Base-by-base conservation (phyloP, 192 early-diverging fungal species). In the Coemansia biformis region DNA sequence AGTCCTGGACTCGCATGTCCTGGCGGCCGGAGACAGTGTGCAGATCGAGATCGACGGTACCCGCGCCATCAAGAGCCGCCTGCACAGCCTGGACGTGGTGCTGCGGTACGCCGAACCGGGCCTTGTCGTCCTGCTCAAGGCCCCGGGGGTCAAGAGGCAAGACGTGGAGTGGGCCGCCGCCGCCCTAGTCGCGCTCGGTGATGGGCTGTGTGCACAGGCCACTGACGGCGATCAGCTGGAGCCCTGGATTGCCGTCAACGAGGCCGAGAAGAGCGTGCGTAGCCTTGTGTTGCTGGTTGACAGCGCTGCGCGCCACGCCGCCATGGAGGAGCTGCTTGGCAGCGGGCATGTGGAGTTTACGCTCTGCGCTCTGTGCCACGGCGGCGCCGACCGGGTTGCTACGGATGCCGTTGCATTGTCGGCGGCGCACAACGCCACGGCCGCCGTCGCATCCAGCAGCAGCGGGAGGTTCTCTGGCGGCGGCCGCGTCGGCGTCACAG, bases 241-340 rank as follows among this genome's bases (percentile, higher is more conserved):
- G 26, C 59, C 70, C 9, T 66, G 73, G 56, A 44, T 78, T 13
- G 56, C 63, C 1, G 61, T 78, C 12, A 78, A 82, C 41, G 52
- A 68, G 2, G 63, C 81, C n/a, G 78, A 81, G 22, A 83, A 82
- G 40, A 78, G 78, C 14, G 58, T 76, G 8, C 75, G 74, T 23
- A 76, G 78, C 16, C 45, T 85, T 43, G 64, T 80, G 13, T 28
- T 72, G 18, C 23, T 72, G 12, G 62, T 56, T 8, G 46, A 59
- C 15, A 49, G 34, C 14, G 34, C 38, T 8, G 35, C 71, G 53
- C 48, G 17, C 29, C 35, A 46, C 9, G 11, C 16, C 16, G 28
- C 11, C 15, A 40, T 48, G 36, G n/a, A 31, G 15, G 4, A 28
- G n/a, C 21, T 24, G 9, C 51, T 59, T 19, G 15, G 19, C 14